A percentile compares a stretch with the other conserved stretches of the same genome.
These are phyloP conservation scores for Candida xyloterini DNA, from an alignment of 805 yeast species.

Conservation along the genomic window DNA sequence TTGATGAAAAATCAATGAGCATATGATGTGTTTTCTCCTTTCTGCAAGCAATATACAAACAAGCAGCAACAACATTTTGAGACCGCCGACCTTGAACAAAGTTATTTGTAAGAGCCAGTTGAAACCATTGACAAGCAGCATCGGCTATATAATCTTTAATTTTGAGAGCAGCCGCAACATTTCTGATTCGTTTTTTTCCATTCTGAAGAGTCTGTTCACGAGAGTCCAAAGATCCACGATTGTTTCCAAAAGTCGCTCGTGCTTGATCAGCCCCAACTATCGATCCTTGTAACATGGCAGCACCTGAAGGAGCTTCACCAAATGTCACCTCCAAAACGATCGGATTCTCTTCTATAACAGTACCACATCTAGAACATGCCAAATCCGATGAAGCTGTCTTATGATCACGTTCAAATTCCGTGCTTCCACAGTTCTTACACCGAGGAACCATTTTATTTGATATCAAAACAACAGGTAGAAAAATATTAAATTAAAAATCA, in stretches of 20 bases:
- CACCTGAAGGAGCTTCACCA: conserved; percentile 90
- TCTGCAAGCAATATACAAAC: conserved; percentile 92
- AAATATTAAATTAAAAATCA: not conserved
- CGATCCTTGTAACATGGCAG: conserved; percentile 93
- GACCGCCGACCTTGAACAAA: conserved; percentile 97
- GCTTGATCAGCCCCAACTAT: conserved; percentile 86
- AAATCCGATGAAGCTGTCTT: conserved; percentile 68
- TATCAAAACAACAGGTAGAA: not conserved
- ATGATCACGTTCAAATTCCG: conserved; percentile 50
- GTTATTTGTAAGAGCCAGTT: conserved; percentile 77
- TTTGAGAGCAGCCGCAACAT: conserved; percentile 71
- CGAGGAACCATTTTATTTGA: conserved; percentile 17
- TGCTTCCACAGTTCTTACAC: conserved; percentile 47
- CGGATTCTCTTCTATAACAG: conserved; percentile 86
- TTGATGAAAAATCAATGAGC: conserved; percentile 91
- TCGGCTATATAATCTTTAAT: conserved; percentile 86
- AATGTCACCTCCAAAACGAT: conserved; percentile 94
- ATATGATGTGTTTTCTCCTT: conserved; percentile 88
- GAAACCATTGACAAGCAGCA: conserved; percentile 86
- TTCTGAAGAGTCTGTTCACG: conserved; percentile 86
- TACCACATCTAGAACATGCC: conserved; percentile 81
- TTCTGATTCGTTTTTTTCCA: conserved; percentile 74
- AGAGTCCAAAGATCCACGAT: conserved; percentile 74
- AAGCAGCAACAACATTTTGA: conserved; percentile 92
- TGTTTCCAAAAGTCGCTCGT: conserved; percentile 67